Conservation (phyloP, 2,329 filamentous ascomycete species). For the Aspergillus sp. region DNA sequence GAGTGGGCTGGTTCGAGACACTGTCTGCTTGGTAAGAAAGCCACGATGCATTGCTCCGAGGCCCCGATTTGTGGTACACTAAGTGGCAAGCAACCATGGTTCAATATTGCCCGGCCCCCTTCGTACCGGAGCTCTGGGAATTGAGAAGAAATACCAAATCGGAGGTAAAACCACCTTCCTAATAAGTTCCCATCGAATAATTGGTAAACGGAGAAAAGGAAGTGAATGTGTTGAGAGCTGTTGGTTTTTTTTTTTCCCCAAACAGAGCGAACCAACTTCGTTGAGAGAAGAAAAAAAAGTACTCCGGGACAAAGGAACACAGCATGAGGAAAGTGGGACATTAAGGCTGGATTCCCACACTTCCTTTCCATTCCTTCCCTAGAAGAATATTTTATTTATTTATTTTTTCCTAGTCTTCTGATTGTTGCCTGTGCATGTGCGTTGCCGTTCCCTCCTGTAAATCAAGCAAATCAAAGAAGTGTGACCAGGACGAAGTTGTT, state of each 20-base stretch:
- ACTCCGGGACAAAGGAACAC: not conserved
- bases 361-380: not conserved
- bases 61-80: constrained; percentile 23
- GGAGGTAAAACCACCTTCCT: not conserved
- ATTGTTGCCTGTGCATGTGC: no score
- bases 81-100: constrained; percentile 21
- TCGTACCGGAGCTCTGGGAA: not conserved
- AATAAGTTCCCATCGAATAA: not conserved
- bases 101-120: constrained; percentile 7
- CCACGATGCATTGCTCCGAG: constrained; percentile 13
- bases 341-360: not conserved
- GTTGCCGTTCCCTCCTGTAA: not conserved
- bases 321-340: not conserved
- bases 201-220: not conserved
- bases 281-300: not conserved
- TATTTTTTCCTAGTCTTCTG: no score
- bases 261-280: not conserved
- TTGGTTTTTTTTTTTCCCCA: not conserved
- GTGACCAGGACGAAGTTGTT: not conserved
- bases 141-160: not conserved
- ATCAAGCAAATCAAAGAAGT: not conserved
- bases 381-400: no score
- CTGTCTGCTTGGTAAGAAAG: not conserved
- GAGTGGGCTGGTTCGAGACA: not conserved
- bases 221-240: not conserved